Conservation (phyloP, 345 rosid species). For the Melaleuca quinquenervia region DNA sequence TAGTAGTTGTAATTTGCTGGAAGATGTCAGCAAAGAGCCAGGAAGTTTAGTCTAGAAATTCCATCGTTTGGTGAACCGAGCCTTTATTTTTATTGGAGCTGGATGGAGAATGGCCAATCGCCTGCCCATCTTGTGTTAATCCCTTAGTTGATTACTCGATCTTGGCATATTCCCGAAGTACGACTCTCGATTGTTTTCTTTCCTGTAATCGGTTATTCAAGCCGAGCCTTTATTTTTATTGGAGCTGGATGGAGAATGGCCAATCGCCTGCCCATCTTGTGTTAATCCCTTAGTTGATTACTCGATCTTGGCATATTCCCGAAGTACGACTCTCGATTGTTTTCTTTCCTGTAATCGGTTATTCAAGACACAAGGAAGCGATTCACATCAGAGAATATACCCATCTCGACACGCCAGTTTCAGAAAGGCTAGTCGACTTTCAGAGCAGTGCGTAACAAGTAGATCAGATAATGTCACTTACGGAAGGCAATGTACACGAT, state of each 20-base stretch:
- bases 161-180: not conserved
- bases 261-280: not conserved
- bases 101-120: not conserved
- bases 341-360: not conserved
- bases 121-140: not conserved
- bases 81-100: not conserved
- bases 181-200: not conserved
- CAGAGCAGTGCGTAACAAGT: fast-evolving
- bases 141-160: not conserved
- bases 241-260: not conserved
- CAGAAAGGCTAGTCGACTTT: not conserved
- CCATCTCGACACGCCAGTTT: not conserved
- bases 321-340: not conserved
- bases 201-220: not conserved
- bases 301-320: not conserved
- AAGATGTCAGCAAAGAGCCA: not conserved
- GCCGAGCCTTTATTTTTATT: not conserved
- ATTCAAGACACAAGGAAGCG: not conserved
- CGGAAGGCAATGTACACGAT: not conserved
- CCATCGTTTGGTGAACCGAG: not conserved
- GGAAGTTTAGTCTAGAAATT: not conserved
- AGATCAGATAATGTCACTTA: not conserved
- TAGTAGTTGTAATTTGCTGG: not conserved
- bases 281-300: not conserved
- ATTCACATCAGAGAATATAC: not conserved